These are phyloP conservation scores for Naganishia sp. DNA, from an alignment of 1,284 basidiomycete genomes.

Conservation along the genomic window DNA sequence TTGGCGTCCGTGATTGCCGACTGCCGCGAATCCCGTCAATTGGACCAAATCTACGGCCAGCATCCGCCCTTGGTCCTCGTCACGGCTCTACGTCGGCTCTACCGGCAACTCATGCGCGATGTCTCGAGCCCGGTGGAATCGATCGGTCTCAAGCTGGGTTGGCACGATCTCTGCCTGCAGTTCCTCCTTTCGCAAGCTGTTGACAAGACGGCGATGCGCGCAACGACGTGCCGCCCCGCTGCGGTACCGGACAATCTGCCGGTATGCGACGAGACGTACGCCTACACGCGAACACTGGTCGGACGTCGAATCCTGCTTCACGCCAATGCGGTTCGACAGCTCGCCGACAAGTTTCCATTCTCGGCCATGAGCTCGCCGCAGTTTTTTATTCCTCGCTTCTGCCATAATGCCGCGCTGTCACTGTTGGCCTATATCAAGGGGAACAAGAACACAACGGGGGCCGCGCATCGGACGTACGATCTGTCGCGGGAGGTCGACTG, in stretches of 20 bases:
- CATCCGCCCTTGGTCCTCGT: constrained; percentile 26
- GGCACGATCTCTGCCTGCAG: constrained; percentile 28
- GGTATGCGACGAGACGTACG: constrained; percentile 21
- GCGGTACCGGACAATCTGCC: constrained; percentile 28
- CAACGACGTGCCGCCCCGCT: constrained; percentile 20
- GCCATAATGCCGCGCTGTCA: constrained; percentile 23
- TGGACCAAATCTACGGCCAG: constrained; percentile 23
- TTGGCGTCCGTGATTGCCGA: constrained; percentile 30
- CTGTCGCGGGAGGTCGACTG: constrained; percentile 25
- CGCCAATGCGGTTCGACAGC: constrained; percentile 32
- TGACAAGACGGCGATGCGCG: constrained; percentile 16
- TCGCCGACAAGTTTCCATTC: constrained; percentile 31
- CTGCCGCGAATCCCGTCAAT: constrained; percentile 20
- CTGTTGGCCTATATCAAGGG: constrained; percentile 28
- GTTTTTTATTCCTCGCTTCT: constrained; percentile 27
- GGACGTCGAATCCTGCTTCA: constrained; percentile 28
- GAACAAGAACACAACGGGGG: constrained; percentile 8
- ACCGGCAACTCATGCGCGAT: constrained; percentile 15
- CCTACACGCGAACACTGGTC: constrained; percentile 25
- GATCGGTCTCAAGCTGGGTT: constrained; percentile 22
- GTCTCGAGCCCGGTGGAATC: constrained; percentile 11
- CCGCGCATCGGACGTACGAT: constrained; percentile 11
- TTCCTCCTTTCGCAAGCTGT: constrained; percentile 28
- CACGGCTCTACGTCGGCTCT: constrained; percentile 21
- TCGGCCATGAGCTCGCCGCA: constrained; percentile 25